Base-by-base conservation (phyloP, 345 rosid species). In the Excoecaria agallocha region DNA sequence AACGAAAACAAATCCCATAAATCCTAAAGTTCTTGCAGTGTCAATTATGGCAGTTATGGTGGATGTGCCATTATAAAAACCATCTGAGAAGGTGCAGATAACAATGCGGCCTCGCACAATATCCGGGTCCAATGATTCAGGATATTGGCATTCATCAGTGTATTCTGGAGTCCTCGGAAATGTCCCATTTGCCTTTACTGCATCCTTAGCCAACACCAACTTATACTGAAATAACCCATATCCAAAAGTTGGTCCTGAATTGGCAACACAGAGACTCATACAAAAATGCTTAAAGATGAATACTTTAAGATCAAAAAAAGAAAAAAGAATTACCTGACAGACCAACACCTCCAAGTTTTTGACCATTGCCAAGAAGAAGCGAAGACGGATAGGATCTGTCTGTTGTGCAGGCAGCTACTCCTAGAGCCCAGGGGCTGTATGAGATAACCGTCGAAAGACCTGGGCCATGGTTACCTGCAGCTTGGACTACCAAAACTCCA, bases 351-450 rank as follows among this genome's bases (percentile, higher is more conserved):
- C 78, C 69, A 75, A 88, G 64, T 39, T 69, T 85, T 59, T 51
- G 76, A 57, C 91, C 93, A 71, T 89, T 89, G 49, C 92, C 91
- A 5, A 92, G 90, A 7, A 80, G 76, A 37, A 94, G 88, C 24
- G 90, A 79, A 8, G 78, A 86, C 4, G 88, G 84, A 72, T 88
- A 92, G 51, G 41, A 81, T 79, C 97, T 58, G 84, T 94, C 93
- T 0, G 91, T 89, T 79, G 70, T 73, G 83, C 87, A 84, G 13
- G 92, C 82, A 0, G 89, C 97, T 0, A 77, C 91, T 0, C 89
- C 88, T 0, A 94, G 81, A 8, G 81, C 85, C 98, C 98, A 94
- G 0, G 98, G 97, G 86, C 97, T 88, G 82, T 83, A 94, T 49
- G 93, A 87, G 58, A 90, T 50, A 1, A 89, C 91, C 0, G 91